Percentiles rank a stretch among this genome's conserved stretches.
These are phyloP conservation scores for Annulohypoxylon truncatum DNA, from an alignment of 2,329 filamentous ascomycete species.

Conservation along the genomic window DNA sequence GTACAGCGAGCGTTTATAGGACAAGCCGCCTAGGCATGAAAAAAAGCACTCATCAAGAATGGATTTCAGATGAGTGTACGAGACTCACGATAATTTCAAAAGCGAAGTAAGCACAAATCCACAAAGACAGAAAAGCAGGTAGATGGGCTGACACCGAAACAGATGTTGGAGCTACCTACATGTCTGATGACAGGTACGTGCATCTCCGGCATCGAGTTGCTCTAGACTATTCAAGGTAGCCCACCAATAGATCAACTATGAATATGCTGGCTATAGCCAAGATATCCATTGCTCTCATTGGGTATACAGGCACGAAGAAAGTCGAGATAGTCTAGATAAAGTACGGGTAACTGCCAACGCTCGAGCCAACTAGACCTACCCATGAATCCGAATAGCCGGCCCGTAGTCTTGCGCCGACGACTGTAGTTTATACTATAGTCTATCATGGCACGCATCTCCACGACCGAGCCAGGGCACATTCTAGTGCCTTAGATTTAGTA, in stretches of 20 bases:
- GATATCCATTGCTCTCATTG: conserved; percentile 31
- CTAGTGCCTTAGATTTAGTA: background rate
- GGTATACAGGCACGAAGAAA: conserved; percentile 6
- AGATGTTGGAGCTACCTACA: conserved; percentile 9
- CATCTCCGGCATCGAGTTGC: conserved; percentile 44
- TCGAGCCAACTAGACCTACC: background rate
- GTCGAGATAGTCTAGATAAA: conserved; percentile 12
- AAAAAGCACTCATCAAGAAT: background rate
- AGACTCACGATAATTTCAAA: background rate
- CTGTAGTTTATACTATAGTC: background rate
- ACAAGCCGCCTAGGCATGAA: background rate
- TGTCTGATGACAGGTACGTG: conserved; percentile 35
- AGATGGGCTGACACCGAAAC: conserved; percentile 6
- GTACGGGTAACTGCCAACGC: background rate
- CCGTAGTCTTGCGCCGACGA: background rate
- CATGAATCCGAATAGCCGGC: background rate
- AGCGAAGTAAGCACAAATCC: conserved; percentile 1
- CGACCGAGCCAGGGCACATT: background rate
- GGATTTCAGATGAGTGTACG: background rate
- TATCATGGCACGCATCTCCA: background rate
- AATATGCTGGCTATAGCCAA: conserved; percentile 37
- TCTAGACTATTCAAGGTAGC: conserved; percentile 7
- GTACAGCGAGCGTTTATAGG: conserved; percentile 3
- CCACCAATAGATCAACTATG: conserved; percentile 36
- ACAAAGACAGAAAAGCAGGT: conserved; percentile 11